Percentiles rank a stretch among this genome's conserved stretches.
Conservation (phyloP, 371 early-diverging fungal genomes). For the Mortierella sp. region DNA sequence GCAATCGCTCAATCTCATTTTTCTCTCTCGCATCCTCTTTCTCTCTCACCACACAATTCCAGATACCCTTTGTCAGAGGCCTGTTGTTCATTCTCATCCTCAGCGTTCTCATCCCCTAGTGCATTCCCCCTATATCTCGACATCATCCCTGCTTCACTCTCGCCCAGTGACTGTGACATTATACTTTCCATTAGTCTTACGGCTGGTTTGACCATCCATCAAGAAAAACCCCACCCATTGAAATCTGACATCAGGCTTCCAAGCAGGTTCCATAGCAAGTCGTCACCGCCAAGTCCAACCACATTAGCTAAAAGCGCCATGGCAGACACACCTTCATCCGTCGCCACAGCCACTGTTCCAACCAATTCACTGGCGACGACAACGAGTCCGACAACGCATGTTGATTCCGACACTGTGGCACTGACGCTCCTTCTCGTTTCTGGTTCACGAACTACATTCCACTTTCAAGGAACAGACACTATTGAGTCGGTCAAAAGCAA, state of each 20-base stretch:
- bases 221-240: no score
- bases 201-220: no score
- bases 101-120: neutral
- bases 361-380: neutral
- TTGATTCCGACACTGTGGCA: constrained; percentile 26
- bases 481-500: constrained; percentile 45
- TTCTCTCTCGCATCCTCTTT: neutral
- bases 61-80: no score
- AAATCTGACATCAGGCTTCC: no score
- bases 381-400: neutral
- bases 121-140: neutral
- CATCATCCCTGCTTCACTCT: neutral
- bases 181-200: no score
- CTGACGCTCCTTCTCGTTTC: constrained; percentile 46
- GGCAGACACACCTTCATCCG: neutral
- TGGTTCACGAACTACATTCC: constrained; percentile 40
- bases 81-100: constrained; percentile 2
- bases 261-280: no score
- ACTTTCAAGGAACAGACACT: constrained; percentile 34
- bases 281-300: no score
- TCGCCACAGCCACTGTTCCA: constrained; percentile 7
- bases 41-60: no score
- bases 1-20: neutral
- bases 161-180: no score
- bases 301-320: no score